Evolutionary conservation across 441 rosid species (phyloP), one percentile per base, ranked within the genome.

Genomic region (Pelargonium myrrhifolium): DNA sequence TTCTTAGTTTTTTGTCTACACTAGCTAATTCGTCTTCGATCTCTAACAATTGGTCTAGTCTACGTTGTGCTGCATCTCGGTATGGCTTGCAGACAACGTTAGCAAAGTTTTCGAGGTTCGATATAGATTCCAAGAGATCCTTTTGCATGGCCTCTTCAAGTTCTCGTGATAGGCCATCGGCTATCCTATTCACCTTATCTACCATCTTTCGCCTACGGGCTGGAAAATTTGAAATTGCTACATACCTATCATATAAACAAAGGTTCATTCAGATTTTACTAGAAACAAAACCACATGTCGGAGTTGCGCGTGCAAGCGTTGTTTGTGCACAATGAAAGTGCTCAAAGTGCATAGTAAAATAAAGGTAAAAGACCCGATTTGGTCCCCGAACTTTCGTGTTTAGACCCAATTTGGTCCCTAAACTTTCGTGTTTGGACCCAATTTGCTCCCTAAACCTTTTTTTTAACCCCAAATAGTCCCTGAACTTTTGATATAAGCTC

Each of bases 131-230:
- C 72, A 47, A 47, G 62, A 89, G 87, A 84, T 93, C 99, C 75
- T 84, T 89, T 68, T 78, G 86, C 99, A 93, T 91, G 58, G 95
- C 92, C 62, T 83, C 90, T 75, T 93, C 99, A 10, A 93, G 83
- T 73, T 93, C 89, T 1, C 70, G 78, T 53, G 87, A 90, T 67
- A 88, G 83, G 6, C 82, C 89, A 70, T 85, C 84, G 1, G 89
- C 96, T n/a, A 80, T 71, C 76, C 64, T 84, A 66, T 79, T 85
- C 79, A 89, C 92, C 79, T 88, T 91, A 35, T 83, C 79, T 60
- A 87, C 71, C 72, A 91, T 77, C 63, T 65, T 79, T 82, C 66
- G 86, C 72, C 86, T 83, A 15, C 92, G 93, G 37, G 79, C 71
- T 9, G 97, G 97, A 72, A 93, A 93, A 70, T 80, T 89, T 59